Conservation (phyloP, 257 asterid species). For the Ballota nigra region DNA sequence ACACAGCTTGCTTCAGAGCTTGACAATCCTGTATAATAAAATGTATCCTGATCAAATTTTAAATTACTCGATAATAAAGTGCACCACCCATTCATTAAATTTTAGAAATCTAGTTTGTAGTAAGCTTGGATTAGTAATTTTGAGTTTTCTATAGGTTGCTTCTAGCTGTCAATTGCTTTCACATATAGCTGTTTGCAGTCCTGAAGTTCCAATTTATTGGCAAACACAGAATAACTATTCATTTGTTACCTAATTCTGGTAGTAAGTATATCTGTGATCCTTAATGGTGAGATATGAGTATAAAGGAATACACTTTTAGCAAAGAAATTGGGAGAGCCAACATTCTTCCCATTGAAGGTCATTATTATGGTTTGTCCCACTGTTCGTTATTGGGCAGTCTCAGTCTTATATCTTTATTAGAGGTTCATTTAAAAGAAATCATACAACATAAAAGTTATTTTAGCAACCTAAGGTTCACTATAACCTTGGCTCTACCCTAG, state of each 20-base stretch:
- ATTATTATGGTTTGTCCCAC: neutral
- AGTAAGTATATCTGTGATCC: neutral
- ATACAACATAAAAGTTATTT: neutral
- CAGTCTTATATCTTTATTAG: neutral
- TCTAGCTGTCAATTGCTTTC: neutral
- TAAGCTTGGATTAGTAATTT: neutral
- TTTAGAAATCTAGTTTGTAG: neutral
- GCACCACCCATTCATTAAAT: too few relatives aligned
- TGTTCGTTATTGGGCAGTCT: neutral
- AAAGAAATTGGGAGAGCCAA: too few relatives aligned
- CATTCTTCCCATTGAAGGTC: neutral
- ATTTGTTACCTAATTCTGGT: neutral
- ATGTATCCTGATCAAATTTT: too few relatives aligned
- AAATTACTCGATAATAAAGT: too few relatives aligned
- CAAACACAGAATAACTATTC: neutral
- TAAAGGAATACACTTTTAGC: neutral
- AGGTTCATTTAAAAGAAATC: neutral
- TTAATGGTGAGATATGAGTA: neutral
- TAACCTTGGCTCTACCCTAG: too few relatives aligned
- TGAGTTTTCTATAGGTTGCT: neutral
- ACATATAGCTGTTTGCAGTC: neutral
- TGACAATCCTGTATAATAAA: too few relatives aligned
- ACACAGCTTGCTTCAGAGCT: too few relatives aligned
- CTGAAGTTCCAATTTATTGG: neutral
- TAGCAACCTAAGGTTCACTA: too few relatives aligned